phyloP scores from a whole-genome alignment of 345 rosid species.

The Sapria himalayana region DNA sequence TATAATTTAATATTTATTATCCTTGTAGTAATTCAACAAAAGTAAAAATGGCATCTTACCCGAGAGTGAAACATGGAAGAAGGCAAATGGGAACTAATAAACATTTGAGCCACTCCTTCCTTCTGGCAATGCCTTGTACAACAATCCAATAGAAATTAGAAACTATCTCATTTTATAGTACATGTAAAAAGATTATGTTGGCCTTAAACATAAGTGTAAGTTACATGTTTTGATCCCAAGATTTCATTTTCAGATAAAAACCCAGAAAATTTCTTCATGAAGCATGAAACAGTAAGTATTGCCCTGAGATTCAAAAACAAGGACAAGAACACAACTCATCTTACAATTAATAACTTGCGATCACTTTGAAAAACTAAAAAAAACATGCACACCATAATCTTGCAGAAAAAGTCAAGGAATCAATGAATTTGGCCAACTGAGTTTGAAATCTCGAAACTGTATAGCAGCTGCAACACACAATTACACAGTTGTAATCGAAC shows the following conservation, averaged over 20 bases:
- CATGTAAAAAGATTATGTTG: neutral
- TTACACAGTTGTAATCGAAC: too few relatives aligned
- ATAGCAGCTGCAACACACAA: conserved; percentile 38
- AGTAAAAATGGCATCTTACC: conserved; percentile 38
- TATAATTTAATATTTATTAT: neutral
- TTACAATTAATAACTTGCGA: too few relatives aligned
- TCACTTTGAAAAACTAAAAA: too few relatives aligned
- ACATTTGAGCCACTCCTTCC: conserved; percentile 50
- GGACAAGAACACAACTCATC: neutral
- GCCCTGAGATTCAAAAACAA: conserved; percentile 31
- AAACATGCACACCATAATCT: conserved; percentile 75
- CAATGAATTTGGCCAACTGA: conserved; percentile 38
- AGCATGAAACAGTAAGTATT: conserved; percentile 39
- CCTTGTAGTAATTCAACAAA: conserved; percentile 6
- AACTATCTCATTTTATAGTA: conserved; percentile 1
- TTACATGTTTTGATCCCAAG: conserved; percentile 52
- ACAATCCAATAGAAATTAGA: conserved; percentile 18
- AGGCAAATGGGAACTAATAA: conserved; percentile 31
- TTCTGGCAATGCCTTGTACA: conserved; percentile 42
- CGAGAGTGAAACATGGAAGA: conserved; percentile 32
- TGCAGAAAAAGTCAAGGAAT: conserved; percentile 50
- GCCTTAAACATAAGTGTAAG: conserved; percentile 8
- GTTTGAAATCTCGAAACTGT: conserved; percentile 19
- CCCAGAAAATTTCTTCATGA: conserved; percentile 36
- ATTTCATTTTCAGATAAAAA: conserved; percentile 34